Percentiles rank a stretch among this genome's conserved stretches.
These are phyloP conservation scores for Pascua guehoae DNA, from an alignment of 1,284 basidiomycete species.

Conservation along the genomic window DNA sequence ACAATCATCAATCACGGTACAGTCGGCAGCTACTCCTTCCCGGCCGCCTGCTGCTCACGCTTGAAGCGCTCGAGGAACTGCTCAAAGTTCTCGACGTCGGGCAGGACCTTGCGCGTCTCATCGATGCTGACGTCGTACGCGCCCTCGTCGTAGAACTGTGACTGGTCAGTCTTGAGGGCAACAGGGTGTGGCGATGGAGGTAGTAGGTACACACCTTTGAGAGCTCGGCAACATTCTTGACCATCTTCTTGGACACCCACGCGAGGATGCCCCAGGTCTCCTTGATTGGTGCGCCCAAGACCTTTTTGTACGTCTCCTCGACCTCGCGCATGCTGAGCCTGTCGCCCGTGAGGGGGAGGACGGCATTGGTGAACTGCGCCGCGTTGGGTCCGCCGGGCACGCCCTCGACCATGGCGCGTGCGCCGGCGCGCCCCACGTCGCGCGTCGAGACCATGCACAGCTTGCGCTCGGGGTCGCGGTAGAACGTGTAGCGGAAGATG, in stretches of 20 bases:
- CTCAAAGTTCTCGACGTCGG: conserved; percentile 24
- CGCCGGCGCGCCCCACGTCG: conserved; percentile 27
- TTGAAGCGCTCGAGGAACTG: conserved; percentile 29
- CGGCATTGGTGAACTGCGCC: conserved; percentile 8
- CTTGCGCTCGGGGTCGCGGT: conserved; percentile 16
- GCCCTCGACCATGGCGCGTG: conserved; percentile 18
- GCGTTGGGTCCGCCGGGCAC: conserved; percentile 1
- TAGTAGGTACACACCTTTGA: conserved; percentile 15
- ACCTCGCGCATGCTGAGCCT: conserved; percentile 21
- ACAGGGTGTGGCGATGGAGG: no score
- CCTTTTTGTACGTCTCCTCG: conserved; percentile 17
- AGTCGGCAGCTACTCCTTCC: no score
- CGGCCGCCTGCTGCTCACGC: conserved; percentile 7
- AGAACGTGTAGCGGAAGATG: conserved; percentile 23
- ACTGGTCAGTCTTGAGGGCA: conserved; percentile 1
- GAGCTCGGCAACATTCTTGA: conserved; percentile 7
- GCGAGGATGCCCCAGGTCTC: conserved; percentile 17
- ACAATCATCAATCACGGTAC: not conserved
- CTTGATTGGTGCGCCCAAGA: conserved; percentile 15
- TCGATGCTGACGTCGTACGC: conserved; percentile 18
- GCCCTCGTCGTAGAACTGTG: conserved; percentile 27
- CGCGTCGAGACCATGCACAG: conserved; percentile 20
- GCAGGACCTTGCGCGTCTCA: conserved; percentile 13
- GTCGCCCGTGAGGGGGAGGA: conserved; percentile 25
- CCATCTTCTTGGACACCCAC: conserved; percentile 11